A percentile compares a stretch with the other conserved stretches of the same genome.
These are phyloP conservation scores for Salvia rosmarinus DNA, from an alignment of 257 asterid species.

Conservation along the genomic window DNA sequence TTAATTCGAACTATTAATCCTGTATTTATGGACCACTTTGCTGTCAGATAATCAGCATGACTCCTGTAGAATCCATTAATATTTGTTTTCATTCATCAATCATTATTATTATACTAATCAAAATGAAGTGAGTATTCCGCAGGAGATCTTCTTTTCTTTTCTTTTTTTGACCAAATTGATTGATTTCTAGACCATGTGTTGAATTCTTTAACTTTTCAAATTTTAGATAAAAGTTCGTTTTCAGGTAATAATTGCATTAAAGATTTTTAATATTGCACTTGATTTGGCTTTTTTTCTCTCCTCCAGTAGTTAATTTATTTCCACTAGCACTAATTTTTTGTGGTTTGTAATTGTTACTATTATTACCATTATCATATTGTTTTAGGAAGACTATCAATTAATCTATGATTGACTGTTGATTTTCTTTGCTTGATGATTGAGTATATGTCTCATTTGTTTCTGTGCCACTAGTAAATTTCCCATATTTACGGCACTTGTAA, in stretches of 20 bases:
- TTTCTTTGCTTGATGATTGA: conserved; percentile 28
- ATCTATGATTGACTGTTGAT: conserved; percentile 28
- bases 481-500: conserved; percentile 12
- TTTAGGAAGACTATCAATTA: neutral
- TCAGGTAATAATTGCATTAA: neutral
- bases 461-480: conserved; percentile 33
- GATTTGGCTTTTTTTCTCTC: conserved; percentile 6
- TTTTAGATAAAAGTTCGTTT: conserved; percentile 26
- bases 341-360: neutral
- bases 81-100: neutral
- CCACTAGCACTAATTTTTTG: conserved; percentile 12
- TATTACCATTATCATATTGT: neutral
- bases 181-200: neutral
- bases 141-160: neutral
- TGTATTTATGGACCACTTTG: neutral
- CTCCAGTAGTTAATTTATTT: neutral
- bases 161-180: neutral
- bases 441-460: conserved; percentile 32
- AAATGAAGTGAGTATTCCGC: neutral
- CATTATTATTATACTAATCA: too few species aligned
- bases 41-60: neutral
- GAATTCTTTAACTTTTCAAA: too few species aligned
- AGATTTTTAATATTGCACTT: conserved; percentile 3
- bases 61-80: neutral
- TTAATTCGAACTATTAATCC: conserved; percentile 4